phyloP scores from a whole-genome alignment of 2,329 filamentous ascomycete species.

The Ophiostoma australiae region DNA sequence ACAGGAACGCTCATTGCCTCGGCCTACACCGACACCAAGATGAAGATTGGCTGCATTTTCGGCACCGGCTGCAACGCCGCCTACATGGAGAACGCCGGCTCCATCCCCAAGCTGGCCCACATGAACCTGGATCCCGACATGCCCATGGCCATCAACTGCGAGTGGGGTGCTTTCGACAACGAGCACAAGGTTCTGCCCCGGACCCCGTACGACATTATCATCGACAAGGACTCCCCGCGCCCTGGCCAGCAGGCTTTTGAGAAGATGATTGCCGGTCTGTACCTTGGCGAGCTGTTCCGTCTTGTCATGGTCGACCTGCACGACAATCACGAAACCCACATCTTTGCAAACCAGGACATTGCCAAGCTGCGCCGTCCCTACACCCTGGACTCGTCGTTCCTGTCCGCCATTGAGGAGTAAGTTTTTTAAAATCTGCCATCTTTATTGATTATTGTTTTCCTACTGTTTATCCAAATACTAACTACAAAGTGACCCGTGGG shows the following conservation, averaged over 20 bases:
- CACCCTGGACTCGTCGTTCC: constrained; percentile 85
- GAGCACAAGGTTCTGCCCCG: constrained; percentile 81
- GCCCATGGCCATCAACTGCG: constrained; percentile 94
- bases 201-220: constrained; percentile 78
- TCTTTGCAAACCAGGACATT: constrained; percentile 83
- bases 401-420: constrained; percentile 84
- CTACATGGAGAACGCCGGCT: constrained; percentile 91
- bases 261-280: constrained; percentile 95
- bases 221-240: constrained; percentile 86
- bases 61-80: constrained; percentile 97
- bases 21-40: constrained; percentile 86
- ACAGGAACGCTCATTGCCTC: constrained; percentile 96
- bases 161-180: constrained; percentile 96
- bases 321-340: constrained; percentile 65
- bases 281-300: constrained; percentile 91
- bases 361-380: constrained; percentile 78
- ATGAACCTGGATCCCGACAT: constrained; percentile 79
- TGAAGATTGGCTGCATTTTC: constrained; percentile 97
- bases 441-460: neutral
- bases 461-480: neutral
- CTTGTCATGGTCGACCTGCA: constrained; percentile 80
- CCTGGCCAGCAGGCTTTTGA: constrained; percentile 94
- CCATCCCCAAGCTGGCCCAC: constrained; percentile 88
- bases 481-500: constrained; percentile 69
- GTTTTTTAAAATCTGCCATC: constrained; percentile 31